Conservation (phyloP, 331 rosid genomes). For the Acacia concinna region DNA sequence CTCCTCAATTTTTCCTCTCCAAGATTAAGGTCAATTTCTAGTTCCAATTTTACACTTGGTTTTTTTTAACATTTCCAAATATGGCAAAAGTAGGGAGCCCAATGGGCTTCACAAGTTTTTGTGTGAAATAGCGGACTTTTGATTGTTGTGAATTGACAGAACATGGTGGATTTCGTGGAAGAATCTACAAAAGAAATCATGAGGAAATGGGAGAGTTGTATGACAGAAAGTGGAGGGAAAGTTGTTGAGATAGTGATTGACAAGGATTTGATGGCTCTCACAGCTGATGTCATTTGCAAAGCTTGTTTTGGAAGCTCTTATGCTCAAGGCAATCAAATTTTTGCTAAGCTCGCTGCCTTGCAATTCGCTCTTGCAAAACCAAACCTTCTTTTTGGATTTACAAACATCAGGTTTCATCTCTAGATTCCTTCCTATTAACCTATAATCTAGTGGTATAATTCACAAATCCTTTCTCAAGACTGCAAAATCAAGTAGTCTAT, state of each 20-base stretch:
- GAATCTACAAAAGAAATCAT: constrained; percentile 20
- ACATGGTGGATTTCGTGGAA: constrained; percentile 34
- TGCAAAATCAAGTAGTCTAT: neutral
- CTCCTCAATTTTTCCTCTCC: constrained; percentile 27
- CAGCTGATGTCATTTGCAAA: constrained; percentile 35
- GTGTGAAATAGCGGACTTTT: neutral
- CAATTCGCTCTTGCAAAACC: constrained; percentile 26
- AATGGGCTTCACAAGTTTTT: neutral
- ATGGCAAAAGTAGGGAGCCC: neutral
- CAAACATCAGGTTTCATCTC: constrained; percentile 23
- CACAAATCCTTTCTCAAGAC: neutral
- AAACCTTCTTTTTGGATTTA: constrained; percentile 32
- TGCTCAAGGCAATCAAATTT: constrained; percentile 39
- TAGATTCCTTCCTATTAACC: neutral
- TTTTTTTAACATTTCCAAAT: neutral
- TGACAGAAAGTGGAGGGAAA: constrained; percentile 24
- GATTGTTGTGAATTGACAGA: constrained; percentile 24
- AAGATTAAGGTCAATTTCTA: constrained; percentile 24
- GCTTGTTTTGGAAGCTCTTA: constrained; percentile 43
- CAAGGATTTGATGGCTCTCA: constrained; percentile 27
- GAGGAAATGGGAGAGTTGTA: constrained; percentile 27
- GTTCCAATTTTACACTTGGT: neutral
- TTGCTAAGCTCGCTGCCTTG: constrained; percentile 29
- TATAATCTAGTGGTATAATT: neutral
- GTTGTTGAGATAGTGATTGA: constrained; percentile 34